These are phyloP conservation scores for Xylaria sp. DNA, from an alignment of 2,329 filamentous ascomycete genomes.

Conservation along the genomic window DNA sequence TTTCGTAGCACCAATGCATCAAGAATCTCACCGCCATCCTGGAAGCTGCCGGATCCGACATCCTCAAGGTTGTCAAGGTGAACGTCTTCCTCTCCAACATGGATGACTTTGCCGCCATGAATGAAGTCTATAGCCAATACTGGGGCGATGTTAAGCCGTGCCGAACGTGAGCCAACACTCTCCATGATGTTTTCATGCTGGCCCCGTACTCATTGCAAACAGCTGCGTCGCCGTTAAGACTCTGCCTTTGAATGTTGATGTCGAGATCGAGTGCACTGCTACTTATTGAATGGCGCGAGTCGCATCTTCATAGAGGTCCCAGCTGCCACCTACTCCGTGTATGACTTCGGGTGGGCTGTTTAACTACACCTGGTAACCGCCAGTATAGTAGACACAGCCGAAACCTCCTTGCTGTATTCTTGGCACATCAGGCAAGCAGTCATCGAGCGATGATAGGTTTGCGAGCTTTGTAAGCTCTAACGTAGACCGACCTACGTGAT, in stretches of 20 bases:
- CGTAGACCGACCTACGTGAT: neutral
- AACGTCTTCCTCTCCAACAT: slow-evolving; percentile 79
- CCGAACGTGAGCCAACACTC: slow-evolving; percentile 52
- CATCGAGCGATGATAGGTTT: neutral
- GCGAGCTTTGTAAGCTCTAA: neutral
- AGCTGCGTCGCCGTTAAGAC: slow-evolving; percentile 92
- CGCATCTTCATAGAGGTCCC: neutral
- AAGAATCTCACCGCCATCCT: slow-evolving; percentile 77
- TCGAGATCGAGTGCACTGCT: slow-evolving; percentile 92
- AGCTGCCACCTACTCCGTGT: neutral
- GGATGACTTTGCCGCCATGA: slow-evolving; percentile 80
- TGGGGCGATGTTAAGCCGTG: slow-evolving; percentile 65
- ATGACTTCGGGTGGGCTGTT: neutral
- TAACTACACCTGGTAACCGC: neutral
- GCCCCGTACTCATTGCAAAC: slow-evolving; percentile 20
- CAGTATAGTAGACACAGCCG: neutral
- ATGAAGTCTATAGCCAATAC: slow-evolving; percentile 76
- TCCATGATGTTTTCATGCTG: neutral
- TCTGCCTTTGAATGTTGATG: slow-evolving; percentile 84
- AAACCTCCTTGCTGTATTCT: neutral
- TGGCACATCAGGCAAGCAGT: neutral
- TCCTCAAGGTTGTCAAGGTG: slow-evolving; percentile 77
- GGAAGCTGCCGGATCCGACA: slow-evolving; percentile 71
- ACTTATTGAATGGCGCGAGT: slow-evolving; percentile 29
- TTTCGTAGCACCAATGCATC: slow-evolving; percentile 67